phyloP scores from a whole-genome alignment of 1,284 basidiomycete species.

The Heterobasidion parviporum region DNA sequence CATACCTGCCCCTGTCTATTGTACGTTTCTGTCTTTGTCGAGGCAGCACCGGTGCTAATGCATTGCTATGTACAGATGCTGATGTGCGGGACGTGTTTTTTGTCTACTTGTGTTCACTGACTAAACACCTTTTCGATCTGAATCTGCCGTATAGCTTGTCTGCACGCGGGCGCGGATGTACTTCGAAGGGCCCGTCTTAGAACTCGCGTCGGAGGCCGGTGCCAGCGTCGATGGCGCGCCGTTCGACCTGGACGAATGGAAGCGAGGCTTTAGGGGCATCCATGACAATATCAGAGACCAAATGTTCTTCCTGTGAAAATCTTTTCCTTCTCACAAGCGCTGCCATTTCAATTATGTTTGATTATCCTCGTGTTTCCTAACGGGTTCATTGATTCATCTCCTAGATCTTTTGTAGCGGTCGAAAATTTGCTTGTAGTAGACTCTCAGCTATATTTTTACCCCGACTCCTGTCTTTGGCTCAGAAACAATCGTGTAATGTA shows the following conservation, averaged over 20 bases:
- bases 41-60: neutral
- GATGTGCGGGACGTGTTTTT: neutral
- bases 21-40: neutral
- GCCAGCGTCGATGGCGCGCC: constrained; percentile 11
- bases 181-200: constrained; percentile 17
- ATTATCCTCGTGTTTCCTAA: too few relatives aligned
- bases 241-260: constrained; percentile 31
- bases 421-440: too few relatives aligned
- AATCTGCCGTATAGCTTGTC: constrained; percentile 7
- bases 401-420: too few relatives aligned
- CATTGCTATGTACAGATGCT: neutral
- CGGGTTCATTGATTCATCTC: too few relatives aligned
- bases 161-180: constrained; percentile 18
- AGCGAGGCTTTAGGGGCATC: constrained; percentile 14
- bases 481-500: too few relatives aligned
- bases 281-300: constrained; percentile 7
- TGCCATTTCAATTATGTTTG: too few relatives aligned
- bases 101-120: too few relatives aligned
- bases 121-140: too few relatives aligned
- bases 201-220: constrained; percentile 16
- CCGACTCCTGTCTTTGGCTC: too few relatives aligned
- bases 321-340: too few relatives aligned
- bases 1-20: constrained; percentile 9
- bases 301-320: constrained; percentile 34
- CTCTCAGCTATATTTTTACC: too few relatives aligned